Evolutionary conservation across 108 stramenopile genomes (phyloP), one percentile per base, ranked within the genome.

Genomic region (Fragilariopsis cylindrus): DNA sequence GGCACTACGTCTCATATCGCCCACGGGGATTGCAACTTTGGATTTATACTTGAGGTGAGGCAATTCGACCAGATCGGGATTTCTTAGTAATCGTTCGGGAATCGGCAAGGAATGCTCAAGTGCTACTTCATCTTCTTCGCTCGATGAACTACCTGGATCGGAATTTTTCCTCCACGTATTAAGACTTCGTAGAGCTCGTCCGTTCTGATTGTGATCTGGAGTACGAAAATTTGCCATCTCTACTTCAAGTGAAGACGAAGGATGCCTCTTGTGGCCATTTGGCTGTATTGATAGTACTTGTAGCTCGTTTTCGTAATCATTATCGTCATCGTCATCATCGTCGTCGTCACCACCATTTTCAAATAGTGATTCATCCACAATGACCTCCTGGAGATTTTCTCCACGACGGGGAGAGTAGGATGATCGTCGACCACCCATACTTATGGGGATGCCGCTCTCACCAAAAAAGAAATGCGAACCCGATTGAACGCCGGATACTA

Each of bases 21-120:
- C 81, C 11, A 84, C 87, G 6, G 87, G 87, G 0, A 80, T 60
- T 4, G 87, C 87, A 52, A 88, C 82, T 56, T 85, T 88, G 60
- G 76, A 79, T 5, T 44, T 78, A 2, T 82, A 81, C 54, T 72
- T 72, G 46, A 88, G 75, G 55, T 66, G 18, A 3, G 87, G 87
- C 68, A 88, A 44, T 16, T 85, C 84, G 12, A 88, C 87, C 73
- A 85, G 40, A 75, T 88, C 84, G 19, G 84, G 87, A 76, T 88
- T 75, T 19, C 82, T 76, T 52, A 76, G 62, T 7, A 87, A 63
- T 48, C 86, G 74, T n/a, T 72, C 13, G 3, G 81, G 75, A 41
- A 76, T 57, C n/a, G 43, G 41, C 12, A 47, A 12, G 5, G 65
- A 65, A 39, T 8, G 13, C 18, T 18, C 58, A 16, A 18, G 21